Percentiles rank a stretch among this genome's conserved stretches.
Evolutionary conservation across 2,329 filamentous ascomycete species (phyloP).

Genomic region (Huntiella bhutanensis): DNA sequence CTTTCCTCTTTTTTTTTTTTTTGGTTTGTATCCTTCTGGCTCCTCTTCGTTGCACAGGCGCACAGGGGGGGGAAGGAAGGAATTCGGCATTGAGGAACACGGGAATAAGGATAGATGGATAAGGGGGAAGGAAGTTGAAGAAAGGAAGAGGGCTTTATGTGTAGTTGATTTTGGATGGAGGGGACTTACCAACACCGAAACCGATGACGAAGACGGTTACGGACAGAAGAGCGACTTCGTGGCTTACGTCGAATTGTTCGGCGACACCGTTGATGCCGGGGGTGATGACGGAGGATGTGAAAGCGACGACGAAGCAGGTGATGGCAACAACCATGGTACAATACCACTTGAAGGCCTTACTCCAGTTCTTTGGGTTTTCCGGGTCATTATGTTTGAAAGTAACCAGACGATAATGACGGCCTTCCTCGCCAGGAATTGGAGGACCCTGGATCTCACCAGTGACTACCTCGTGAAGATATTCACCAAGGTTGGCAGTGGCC

Average conservation of each 20-base stretch:
- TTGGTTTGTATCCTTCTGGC: too few relatives aligned
- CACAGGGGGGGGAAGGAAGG: too few relatives aligned
- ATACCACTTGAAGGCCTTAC: slow-evolving; percentile 60
- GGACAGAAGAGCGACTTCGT: slow-evolving; percentile 52
- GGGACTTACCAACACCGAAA: slow-evolving; percentile 50
- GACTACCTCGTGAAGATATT: slow-evolving; percentile 45
- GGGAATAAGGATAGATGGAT: slow-evolving; percentile 2
- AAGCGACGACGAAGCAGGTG: slow-evolving; percentile 57
- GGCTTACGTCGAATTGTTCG: slow-evolving; percentile 45
- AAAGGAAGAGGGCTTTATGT: background rate
- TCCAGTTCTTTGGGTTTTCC: slow-evolving; percentile 76
- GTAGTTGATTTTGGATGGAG: too few relatives aligned
- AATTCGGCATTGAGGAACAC: background rate
- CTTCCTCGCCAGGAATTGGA: slow-evolving; percentile 10
- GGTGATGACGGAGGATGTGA: slow-evolving; percentile 57
- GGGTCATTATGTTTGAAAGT: slow-evolving; percentile 50
- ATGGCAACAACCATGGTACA: slow-evolving; percentile 68
- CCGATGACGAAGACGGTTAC: slow-evolving; percentile 66
- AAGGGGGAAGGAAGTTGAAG: background rate
- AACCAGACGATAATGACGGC: slow-evolving; percentile 32
- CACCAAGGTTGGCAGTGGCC: slow-evolving; percentile 39
- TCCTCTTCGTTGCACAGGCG: too few relatives aligned
- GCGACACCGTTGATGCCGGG: slow-evolving; percentile 49
- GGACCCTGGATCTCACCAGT: slow-evolving; percentile 40
- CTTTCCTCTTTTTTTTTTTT: background rate